Conservation (phyloP, 1,139 yeast species). For the Taiozyma sp. region DNA sequence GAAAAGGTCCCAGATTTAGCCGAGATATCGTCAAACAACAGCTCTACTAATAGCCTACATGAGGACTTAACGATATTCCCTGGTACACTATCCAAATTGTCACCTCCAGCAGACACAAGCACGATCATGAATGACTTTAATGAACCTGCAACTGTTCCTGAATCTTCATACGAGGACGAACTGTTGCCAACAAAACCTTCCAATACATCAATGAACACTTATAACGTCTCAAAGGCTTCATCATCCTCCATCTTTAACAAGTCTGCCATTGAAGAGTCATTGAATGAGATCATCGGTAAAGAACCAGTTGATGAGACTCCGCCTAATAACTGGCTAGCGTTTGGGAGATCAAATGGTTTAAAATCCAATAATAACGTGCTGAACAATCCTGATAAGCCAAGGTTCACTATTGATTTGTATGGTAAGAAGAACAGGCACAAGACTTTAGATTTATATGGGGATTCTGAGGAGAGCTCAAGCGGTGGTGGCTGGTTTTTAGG, state of each 20-base stretch:
- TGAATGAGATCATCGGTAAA: constrained; percentile 8
- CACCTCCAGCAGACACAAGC: not conserved
- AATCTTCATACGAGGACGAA: not conserved
- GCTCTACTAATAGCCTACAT: constrained; percentile 18
- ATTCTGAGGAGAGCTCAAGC: not conserved
- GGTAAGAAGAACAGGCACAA: constrained; percentile 21
- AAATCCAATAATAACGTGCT: not conserved
- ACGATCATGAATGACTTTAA: not conserved
- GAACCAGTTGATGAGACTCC: not conserved
- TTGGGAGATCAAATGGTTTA: constrained; percentile 10
- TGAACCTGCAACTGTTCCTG: not conserved
- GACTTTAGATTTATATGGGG: constrained; percentile 13
- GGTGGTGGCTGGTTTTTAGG: constrained; percentile 20
- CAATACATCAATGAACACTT: not conserved
- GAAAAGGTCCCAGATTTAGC: constrained; percentile 19
- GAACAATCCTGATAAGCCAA: constrained; percentile 1
- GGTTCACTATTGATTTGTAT: constrained; percentile 22
- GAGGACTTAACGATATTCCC: constrained; percentile 9
- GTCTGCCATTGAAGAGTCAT: constrained; percentile 19
- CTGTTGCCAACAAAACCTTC: not conserved
- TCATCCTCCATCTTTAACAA: constrained; percentile 17
- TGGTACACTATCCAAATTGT: constrained; percentile 8
- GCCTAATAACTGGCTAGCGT: constrained; percentile 5
- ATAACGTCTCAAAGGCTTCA: not conserved
- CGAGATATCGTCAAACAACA: constrained; percentile 22